Percentiles rank a stretch among this genome's conserved stretches.
Conservation (phyloP, 83 land plant species). For the Thuja plicata region DNA sequence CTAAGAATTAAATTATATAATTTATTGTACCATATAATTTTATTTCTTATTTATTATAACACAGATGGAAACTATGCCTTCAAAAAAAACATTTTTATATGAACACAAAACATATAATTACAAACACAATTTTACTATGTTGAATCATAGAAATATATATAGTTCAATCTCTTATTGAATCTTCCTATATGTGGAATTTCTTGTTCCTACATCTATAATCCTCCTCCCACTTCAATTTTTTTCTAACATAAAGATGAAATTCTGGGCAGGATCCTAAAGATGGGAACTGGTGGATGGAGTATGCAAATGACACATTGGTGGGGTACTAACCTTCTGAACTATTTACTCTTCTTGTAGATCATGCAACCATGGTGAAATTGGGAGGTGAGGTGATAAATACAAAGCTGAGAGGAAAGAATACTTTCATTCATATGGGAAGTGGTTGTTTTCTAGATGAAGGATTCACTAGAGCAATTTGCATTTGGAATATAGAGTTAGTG, state of each 20-base stretch:
- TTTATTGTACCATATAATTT: no score
- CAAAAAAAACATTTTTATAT: no score
- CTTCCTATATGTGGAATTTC: not conserved
- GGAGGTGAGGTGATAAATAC: constrained; percentile 65
- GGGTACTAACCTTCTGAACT: constrained; percentile 65
- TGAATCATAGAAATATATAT: no score
- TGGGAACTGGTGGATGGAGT: constrained; percentile 70
- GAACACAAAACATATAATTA: no score
- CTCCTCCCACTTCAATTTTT: no score
- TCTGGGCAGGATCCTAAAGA: constrained; percentile 45
- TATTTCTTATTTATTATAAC: no score
- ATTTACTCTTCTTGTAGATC: constrained; percentile 37
- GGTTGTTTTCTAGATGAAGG: constrained; percentile 56
- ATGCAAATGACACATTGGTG: constrained; percentile 29
- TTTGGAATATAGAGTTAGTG: constrained; percentile 44
- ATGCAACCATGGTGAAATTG: constrained; percentile 55
- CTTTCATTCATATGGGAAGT: constrained; percentile 61
- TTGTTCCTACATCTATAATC: not conserved
- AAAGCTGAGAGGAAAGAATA: constrained; percentile 32
- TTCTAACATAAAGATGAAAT: not conserved
- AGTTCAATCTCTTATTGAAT: not conserved
- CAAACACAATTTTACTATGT: no score
- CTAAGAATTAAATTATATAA: no score
- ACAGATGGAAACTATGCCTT: no score
- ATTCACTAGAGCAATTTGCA: constrained; percentile 41